Evolutionary conservation across 345 rosid species (phyloP), one percentile per base, ranked within the genome.

Genomic region (Pistacia integerrima): DNA sequence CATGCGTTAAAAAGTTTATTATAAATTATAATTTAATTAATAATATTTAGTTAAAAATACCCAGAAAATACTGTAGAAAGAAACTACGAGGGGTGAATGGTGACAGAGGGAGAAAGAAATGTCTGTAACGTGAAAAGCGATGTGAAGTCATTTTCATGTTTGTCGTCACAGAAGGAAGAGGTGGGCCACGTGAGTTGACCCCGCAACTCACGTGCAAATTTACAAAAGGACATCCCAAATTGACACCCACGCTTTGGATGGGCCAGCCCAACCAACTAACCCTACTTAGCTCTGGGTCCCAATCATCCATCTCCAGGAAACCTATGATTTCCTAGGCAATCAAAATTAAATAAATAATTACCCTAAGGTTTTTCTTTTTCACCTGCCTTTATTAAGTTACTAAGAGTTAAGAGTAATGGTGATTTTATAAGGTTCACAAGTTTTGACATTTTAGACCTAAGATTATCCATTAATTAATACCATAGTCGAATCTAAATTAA

Each of bases 191-290:
- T 74, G 80, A 82, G 78, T 82, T 41, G 46, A 41, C 46, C 46
- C 46, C 46, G 46, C 81, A 81, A 60, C 84, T 81, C 87, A 84
- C 87, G 87, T 84, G 87, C 85, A 74, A 11, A 61, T 12, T 60
- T 57, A 30, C 76, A 11, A 73, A 78, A 69, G 62, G 70, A 64
- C 76, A 58, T 41, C 16, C 16, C 48, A 36, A 13, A n/a, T 20
- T 10, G 4, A 25, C 56, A 4, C 48, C 63, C 64, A 17, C 67
- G 58, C 67, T 73, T n/a, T 48, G 11, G 30, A 17, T 61, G 76
- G 75, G 44, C 76, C 68, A 41, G 4, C 18, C 30, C 22, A 28
- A 46, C 75, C 68, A 73, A 25, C 68, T 68, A 25, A 16, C 67
- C 10, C 13, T 61, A 58, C 22, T 33, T 6, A 46, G 51, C 52